Evolutionary conservation across 139 green algal species (phyloP).

Genomic region (Micromonas pusilla): DNA sequence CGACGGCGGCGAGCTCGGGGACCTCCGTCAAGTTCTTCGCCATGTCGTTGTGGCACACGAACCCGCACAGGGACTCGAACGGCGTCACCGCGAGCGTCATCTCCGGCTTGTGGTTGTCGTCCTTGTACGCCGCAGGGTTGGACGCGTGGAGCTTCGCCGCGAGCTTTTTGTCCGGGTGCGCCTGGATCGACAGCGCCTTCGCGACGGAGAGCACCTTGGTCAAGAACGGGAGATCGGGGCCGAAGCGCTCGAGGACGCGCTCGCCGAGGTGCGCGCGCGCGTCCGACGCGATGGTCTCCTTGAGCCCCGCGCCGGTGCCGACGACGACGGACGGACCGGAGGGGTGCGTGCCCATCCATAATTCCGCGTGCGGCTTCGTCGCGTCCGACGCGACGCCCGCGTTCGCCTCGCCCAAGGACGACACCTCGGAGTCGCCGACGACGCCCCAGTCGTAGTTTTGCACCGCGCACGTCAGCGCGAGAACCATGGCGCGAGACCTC

Average conservation of each 20-base stretch:
- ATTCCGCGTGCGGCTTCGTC: conserved; percentile 79
- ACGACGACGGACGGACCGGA: conserved; percentile 65
- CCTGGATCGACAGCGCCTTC: conserved; percentile 96
- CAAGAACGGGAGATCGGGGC: conserved; percentile 76
- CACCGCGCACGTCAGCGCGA: conserved; percentile 56
- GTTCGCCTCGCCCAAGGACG: conserved; percentile 53
- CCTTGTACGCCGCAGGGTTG: conserved; percentile 81
- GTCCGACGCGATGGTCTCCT: conserved; percentile 18
- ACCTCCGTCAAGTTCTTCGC: background rate
- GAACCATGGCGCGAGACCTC: background rate
- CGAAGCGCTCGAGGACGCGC: conserved; percentile 54
- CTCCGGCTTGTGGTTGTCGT: conserved; percentile 98
- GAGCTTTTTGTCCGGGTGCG: conserved; percentile 92
- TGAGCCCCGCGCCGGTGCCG: conserved; percentile 4
- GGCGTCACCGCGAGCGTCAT: conserved; percentile 87
- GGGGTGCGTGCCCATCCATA: conserved; percentile 97
- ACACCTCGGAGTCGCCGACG: conserved; percentile 59
- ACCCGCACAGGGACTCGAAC: conserved; percentile 91
- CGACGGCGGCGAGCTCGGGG: conserved; percentile 46
- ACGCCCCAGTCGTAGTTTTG: conserved; percentile 90
- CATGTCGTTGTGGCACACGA: conserved; percentile 40
- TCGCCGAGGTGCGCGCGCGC: conserved; percentile 50
- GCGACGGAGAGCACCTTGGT: conserved; percentile 94
- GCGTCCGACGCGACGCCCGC: conserved; percentile 51
- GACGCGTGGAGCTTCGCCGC: conserved; percentile 76